Conservation (phyloP, 805 yeast genomes). For the Nakazawaea populi region DNA sequence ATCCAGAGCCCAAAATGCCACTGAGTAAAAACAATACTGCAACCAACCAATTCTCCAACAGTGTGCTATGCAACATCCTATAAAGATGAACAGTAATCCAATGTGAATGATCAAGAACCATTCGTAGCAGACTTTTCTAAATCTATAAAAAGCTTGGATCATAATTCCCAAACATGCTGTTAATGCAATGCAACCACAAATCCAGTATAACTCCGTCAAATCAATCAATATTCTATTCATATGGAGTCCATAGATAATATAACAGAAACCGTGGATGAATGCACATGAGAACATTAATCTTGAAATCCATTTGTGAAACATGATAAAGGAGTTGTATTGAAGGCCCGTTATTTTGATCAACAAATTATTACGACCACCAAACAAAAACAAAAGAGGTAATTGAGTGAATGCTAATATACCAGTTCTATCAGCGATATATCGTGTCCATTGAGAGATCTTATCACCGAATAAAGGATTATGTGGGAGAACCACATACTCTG, state of each 20-base stretch:
- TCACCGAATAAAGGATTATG: conserved; percentile 15
- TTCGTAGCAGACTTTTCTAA: conserved; percentile 44
- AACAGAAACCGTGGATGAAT: conserved; percentile 22
- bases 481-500: conserved; percentile 13
- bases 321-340: conserved; percentile 34
- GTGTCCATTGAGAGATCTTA: conserved; percentile 19
- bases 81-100: conserved; percentile 34
- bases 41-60: conserved; percentile 32
- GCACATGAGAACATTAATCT: conserved; percentile 21
- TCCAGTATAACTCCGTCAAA: conserved; percentile 12
- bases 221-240: neutral
- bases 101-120: conserved; percentile 37
- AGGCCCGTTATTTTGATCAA: conserved; percentile 48
- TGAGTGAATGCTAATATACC: conserved; percentile 40
- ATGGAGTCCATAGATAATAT: conserved; percentile 24
- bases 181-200: conserved; percentile 24
- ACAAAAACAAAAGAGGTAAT: conserved; percentile 43
- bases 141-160: conserved; percentile 37
- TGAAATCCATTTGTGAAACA: conserved; percentile 41
- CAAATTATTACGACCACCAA: conserved; percentile 55
- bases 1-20: conserved; percentile 36
- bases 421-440: conserved; percentile 51
- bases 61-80: conserved; percentile 45
- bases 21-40: conserved; percentile 32
- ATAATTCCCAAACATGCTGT: conserved; percentile 34